Base-by-base conservation (phyloP, 345 rosid genomes). In the Draba incana region DNA sequence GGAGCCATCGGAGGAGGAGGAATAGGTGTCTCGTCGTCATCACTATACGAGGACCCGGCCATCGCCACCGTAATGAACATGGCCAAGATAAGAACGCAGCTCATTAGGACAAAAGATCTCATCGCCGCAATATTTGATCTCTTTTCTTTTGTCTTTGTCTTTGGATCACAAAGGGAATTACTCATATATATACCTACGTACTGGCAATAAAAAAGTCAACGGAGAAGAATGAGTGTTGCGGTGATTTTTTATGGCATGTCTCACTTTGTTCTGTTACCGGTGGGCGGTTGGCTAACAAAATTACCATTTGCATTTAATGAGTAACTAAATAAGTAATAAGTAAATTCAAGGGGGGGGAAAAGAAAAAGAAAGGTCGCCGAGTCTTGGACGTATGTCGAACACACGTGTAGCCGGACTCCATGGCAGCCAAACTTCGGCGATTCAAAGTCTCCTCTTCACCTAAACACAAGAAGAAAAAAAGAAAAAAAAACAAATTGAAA, bases 321-420 rank as follows among this genome's bases (percentile, higher is more conserved):
- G 31, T 28, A 28, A 30, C 1, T 20, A 20, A 20, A 20, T 20
- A 30, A 31, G 7, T 31, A 31, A 6, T 31, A 28, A 28, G 0
- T 5, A 5, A 30, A 31, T 4, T 31, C 0, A 31, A 31, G 4
- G n/a, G n/a, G n/a, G n/a, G n/a, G n/a, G n/a, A 28, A 28, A 28
- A 5, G 6, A 31, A 5, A 31, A 31, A 31, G n/a, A n/a, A 31
- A 31, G 35, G 7, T 44, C 57, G 57, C 13, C 50, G 64, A 25
- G 6, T 61, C 0, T 45, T 15, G 67, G 44, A 45, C 44, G 48
- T 28, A 35, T 35, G 38, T 35, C 8, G 38, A 24, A 60, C 10
- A 70, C 75, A 61, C 68, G 75, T 70, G 68, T 53, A 1, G 56
- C 44, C 62, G 68, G 68, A 33, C n/a, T 38, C 74, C 43, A 59